Base-by-base conservation (phyloP, 2,329 filamentous ascomycete species). In the Nigrospora oryzae region DNA sequence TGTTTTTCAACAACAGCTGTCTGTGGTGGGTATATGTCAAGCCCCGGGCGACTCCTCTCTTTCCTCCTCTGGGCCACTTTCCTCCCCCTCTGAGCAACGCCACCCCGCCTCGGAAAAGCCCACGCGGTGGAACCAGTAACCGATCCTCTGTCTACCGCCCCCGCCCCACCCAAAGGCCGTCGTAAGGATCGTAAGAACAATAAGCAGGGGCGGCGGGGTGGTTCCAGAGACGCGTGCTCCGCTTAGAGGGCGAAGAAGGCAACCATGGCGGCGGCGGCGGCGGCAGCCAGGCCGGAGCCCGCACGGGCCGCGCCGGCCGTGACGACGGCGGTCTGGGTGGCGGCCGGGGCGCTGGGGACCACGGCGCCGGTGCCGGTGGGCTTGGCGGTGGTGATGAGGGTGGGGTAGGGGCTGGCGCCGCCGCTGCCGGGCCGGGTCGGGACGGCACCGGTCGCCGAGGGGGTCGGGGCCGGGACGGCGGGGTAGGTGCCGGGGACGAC, bases 141-240 rank as follows among this genome's bases (percentile, higher is more conserved):
- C 39, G 39, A n/a, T 31, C 34, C 34, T 33, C 17, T 34, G 39
- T 34, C 23, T 28, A 28, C 23, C 23, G 23, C 23, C 19, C 19
- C 4, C 19, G 19, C 39, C 34, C 30, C 23, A 13, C 17, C 34
- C 34, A 47, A 31, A 43, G 23, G 42, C 38, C 37, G 38, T 73
- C 69, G 66, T 73, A 75, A 76, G 70, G 73, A 77, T 75, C 73
- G 74, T 77, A 69, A 74, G 71, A 75, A 76, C 67, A 61, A 62
- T 64, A 74, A 56, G 53, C 56, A 52, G 49, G 51, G 41, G 44
- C 47, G 54, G 52, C 49, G 54, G 35, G 46, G 38, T 50, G 52
- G 49, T 50, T 23, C 46, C 37, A 42, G 43, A 52, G 50, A 45
- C 45, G 23, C 46, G 36, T 42, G 41, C 39, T 36, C 38, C 37